phyloP scores from a whole-genome alignment of 1,284 basidiomycete genomes.

The Vanrija humicola region DNA sequence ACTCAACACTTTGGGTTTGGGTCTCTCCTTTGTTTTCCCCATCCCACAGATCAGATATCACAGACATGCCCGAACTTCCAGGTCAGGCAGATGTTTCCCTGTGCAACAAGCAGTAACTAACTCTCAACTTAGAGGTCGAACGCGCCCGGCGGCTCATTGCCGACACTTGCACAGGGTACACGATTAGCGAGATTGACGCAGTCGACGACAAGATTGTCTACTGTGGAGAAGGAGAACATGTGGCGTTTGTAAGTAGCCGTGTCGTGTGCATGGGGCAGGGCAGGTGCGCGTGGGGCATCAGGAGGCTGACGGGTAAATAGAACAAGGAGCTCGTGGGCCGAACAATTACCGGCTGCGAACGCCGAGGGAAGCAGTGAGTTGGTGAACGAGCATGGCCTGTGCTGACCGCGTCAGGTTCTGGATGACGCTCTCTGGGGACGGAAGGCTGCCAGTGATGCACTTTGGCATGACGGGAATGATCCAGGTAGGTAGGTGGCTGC shows the following conservation, averaged over 20 bases:
- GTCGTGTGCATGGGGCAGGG: background rate
- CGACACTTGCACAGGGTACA: slow-evolving; percentile 57
- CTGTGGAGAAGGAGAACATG: slow-evolving; percentile 56
- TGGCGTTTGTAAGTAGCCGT: slow-evolving; percentile 60
- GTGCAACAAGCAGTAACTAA: background rate
- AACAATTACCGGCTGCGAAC: slow-evolving; percentile 58
- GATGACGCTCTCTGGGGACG: slow-evolving; percentile 62
- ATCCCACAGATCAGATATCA: background rate
- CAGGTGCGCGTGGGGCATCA: background rate
- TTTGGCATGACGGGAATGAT: slow-evolving; percentile 81
- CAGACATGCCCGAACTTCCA: slow-evolving; percentile 63
- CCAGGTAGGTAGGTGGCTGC: slow-evolving; percentile 59
- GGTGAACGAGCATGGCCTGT: background rate
- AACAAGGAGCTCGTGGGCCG: slow-evolving; percentile 60
- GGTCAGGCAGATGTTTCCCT: slow-evolving; percentile 46
- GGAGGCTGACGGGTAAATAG: slow-evolving; percentile 45
- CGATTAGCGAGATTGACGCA: slow-evolving; percentile 59
- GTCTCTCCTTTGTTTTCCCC: background rate
- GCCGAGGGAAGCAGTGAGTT: slow-evolving; percentile 66
- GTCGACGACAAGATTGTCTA: slow-evolving; percentile 68
- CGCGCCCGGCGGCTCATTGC: slow-evolving; percentile 61
- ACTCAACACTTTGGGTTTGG: background rate
- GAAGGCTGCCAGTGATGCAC: slow-evolving; percentile 66
- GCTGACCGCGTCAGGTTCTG: slow-evolving; percentile 55
- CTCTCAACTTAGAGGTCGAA: slow-evolving; percentile 60